Base-by-base conservation (phyloP, 1,284 basidiomycete genomes). In the Stygiomarasmius scandens region DNA sequence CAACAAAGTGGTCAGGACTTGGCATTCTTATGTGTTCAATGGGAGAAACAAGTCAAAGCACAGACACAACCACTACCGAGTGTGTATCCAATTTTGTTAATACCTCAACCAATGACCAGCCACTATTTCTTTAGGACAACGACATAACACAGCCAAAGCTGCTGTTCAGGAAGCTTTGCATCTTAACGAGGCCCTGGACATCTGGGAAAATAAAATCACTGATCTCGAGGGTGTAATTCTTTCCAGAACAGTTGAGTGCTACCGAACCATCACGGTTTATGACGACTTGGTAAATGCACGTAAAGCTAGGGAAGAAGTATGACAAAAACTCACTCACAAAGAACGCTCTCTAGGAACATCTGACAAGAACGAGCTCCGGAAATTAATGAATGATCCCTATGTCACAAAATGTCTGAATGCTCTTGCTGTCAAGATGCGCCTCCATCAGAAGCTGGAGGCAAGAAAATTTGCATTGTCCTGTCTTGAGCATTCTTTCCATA, bases 21-120 rank as follows among this genome's bases (percentile, higher is more conserved):
- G 10, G n/a, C 38, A 4, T 23, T 41, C 8, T 49, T 66, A 1
- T 55, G 54, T 6, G 58, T 48, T 23, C 56, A 66, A 32, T 66
- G 65, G 65, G 25, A 41, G 20, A 50, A 46, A 3, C 65, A 67
- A 51, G 54, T 64, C 11, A 19, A 24, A 5, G 56, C 51, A 19
- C 63, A 65, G 45, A 65, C 57, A 1, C 34, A 53, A 32, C 63
- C 60, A 5, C 5, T 60, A 16, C 58, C 59, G 59, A 58, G 56
- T 47, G 4, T 34, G 19, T 24, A 2, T 47, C n/a, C 25, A 2
- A 52, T 2, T 6, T 25, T n/a, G n/a, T 25, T 49, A 34, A 43
- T 36, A 34, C 2, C 46, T 49, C 10, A n/a, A 24, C 36, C 14
- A 14, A 34, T 14, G 14, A 14, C 8, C 32, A 34, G 32, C 16